Evolutionary conservation across 495 filamentous ascomycete species (phyloP), one percentile per base, ranked within the genome.

Genomic region (Aspergillus avenaceus): DNA sequence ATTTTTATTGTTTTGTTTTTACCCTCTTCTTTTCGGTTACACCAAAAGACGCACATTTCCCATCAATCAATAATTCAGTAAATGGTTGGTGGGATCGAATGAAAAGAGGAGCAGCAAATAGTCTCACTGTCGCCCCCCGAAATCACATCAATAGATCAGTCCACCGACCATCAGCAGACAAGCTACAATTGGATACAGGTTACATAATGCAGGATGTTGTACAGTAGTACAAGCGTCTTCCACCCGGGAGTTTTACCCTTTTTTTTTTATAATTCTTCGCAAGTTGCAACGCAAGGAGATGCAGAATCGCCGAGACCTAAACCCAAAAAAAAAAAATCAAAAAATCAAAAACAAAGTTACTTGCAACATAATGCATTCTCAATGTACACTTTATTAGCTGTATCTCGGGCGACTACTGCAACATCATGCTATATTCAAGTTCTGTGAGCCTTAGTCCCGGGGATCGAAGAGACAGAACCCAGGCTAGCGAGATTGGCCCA

Each of bases 221-320:
- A 45, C 55, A 19, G 50, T 62, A 49, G 47, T 37, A 58, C 55
- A 50, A 40, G 50, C 38, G 46, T 31, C 49, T 46, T 16, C 49
- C 54, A 29, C 41, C 52, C 52, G 55, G 50, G 58, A 32, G 11
- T 50, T 43, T 53, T 38, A 14, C 6, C 6, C 18, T 36, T 36
- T 36, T 14, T 12, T 36, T 36, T 42, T 29, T 50, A 40, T 41
- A 29, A 32, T 27, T 32, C 14, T 32, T 51, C 49, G 45, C 47
- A 52, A n/a, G 31, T n/a, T n/a, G n/a, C 34, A 13, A 58, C 54
- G 55, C 48, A 62, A 59, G 53, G 60, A 54, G 47, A 62, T 55
- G 60, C 60, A 62, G 50, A 53, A 62, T 59, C 57, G 56, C 53
- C 34, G 34, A 14, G 7, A 38, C 34, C 13, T 6, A 38, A 38